phyloP scores from a whole-genome alignment of 2,329 filamentous ascomycete species.

The Colletotrichum limetticola region DNA sequence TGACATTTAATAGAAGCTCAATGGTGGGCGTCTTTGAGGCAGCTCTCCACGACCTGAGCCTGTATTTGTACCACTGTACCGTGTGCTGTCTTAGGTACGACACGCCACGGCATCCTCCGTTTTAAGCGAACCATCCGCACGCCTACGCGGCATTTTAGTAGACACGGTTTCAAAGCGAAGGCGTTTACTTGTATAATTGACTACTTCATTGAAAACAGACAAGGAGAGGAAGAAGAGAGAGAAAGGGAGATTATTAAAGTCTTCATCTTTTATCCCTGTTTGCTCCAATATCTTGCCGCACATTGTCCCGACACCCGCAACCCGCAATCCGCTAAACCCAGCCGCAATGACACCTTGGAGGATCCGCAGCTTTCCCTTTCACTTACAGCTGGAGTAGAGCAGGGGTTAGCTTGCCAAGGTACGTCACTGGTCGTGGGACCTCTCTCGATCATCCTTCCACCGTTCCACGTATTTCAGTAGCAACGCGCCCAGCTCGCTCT shows the following conservation, averaged over 20 bases:
- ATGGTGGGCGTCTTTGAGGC: background rate
- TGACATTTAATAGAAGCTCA: background rate
- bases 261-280: constrained; percentile 6
- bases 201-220: background rate
- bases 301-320: background rate
- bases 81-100: constrained; percentile 1
- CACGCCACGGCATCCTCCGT: background rate
- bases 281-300: background rate
- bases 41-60: background rate
- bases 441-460: background rate
- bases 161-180: constrained; percentile 14
- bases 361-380: constrained; percentile 20
- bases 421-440: constrained; percentile 27
- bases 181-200: background rate
- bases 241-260: background rate
- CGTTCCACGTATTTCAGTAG: background rate
- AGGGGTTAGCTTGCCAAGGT: constrained; percentile 32
- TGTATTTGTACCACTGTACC: background rate
- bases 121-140: background rate
- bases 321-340: constrained; percentile 11
- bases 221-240: background rate
- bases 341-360: constrained; percentile 10
- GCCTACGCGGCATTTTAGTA: background rate
- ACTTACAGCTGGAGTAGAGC: constrained; percentile 3
- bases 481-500: constrained; percentile 4